A percentile compares a stretch with the other conserved stretches of the same genome.
Conservation (phyloP, 352 stramenopile species). For the Peronospora farinosa region DNA sequence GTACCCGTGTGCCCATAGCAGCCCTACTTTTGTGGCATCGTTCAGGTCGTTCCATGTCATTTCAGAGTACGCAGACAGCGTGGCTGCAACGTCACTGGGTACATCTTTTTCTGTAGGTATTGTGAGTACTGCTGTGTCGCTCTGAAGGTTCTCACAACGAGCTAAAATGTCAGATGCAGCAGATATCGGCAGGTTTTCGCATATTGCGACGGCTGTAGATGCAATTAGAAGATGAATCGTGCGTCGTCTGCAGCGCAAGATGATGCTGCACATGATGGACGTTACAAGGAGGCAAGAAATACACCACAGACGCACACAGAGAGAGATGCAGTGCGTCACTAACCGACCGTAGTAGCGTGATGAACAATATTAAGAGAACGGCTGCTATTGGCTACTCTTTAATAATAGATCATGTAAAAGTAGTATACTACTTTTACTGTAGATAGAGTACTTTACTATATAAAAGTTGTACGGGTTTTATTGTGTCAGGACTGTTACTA, state of each 20-base stretch:
- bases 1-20: constrained; percentile 48
- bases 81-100: constrained; percentile 17
- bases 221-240: constrained; percentile 16
- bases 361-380: neutral
- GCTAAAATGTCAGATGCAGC: constrained; percentile 16
- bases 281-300: no score
- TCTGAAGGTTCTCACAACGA: constrained; percentile 23
- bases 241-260: constrained; percentile 5
- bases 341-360: neutral
- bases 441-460: no score
- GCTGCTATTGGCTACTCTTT: no score
- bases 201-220: constrained; percentile 18
- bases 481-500: no score
- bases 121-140: constrained; percentile 8
- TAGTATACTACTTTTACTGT: no score
- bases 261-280: constrained; percentile 8
- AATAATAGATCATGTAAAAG: no score
- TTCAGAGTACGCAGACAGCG: constrained; percentile 15
- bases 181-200: neutral
- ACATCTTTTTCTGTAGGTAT: constrained; percentile 7
- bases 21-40: constrained; percentile 34
- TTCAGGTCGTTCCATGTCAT: constrained; percentile 28
- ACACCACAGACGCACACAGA: neutral
- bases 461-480: no score
- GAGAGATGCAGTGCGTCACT: neutral